Percentiles rank a stretch among this genome's conserved stretches.
Evolutionary conservation across 352 stramenopile species (phyloP).

Genomic region (Globisporangium solare): DNA sequence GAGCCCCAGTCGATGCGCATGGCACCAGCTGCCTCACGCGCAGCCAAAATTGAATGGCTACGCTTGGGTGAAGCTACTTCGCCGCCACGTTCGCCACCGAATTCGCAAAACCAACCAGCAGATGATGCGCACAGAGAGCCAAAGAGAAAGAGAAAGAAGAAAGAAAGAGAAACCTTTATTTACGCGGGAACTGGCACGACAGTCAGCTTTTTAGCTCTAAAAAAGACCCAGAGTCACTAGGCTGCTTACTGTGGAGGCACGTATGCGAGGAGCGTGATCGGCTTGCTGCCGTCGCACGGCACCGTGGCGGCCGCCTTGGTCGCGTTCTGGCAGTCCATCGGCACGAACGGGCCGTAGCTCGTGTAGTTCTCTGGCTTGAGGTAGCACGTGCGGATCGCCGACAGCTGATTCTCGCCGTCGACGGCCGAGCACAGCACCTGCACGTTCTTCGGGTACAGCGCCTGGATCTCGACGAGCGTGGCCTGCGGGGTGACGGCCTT

Average conservation of each 20-base stretch:
- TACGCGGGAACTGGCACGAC: neutral
- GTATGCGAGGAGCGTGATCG: constrained; percentile 21
- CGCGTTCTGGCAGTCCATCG: constrained; percentile 17
- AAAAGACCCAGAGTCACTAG: neutral
- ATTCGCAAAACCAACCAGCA: too few species aligned
- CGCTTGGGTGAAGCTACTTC: too few species aligned
- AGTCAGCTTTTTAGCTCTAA: neutral
- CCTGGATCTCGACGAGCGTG: constrained; percentile 21
- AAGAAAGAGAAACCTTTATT: too few species aligned
- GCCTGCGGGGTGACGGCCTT: constrained; percentile 12
- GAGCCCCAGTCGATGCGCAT: too few species aligned
- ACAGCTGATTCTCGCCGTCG: constrained; percentile 20
- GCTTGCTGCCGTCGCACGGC: constrained; percentile 15
- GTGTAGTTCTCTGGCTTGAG: constrained; percentile 14
- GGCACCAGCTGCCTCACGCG: too few species aligned
- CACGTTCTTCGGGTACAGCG: constrained; percentile 21
- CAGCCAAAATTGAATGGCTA: too few species aligned
- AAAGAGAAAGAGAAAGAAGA: too few species aligned
- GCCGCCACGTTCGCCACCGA: too few species aligned
- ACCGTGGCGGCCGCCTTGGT: constrained; percentile 13
- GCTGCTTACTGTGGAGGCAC: constrained; percentile 19
- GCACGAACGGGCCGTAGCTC: constrained; percentile 8
- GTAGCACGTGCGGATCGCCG: constrained; percentile 29
- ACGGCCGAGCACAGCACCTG: constrained; percentile 24
- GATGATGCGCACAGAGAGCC: too few species aligned